Conservation (phyloP, 257 asterid genomes). For the Gentiana straminea region DNA sequence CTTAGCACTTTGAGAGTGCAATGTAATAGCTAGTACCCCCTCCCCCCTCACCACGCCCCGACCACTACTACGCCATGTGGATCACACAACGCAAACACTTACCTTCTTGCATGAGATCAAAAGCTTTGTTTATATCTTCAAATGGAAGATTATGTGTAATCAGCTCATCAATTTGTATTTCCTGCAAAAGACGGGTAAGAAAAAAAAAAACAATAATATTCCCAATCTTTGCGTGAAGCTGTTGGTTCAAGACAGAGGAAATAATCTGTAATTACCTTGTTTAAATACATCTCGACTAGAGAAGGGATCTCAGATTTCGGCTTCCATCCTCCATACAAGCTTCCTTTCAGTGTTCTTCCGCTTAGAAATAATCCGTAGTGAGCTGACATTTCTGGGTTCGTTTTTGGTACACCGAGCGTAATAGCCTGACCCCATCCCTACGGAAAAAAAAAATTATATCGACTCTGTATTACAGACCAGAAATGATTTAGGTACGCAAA, state of each 20-base stretch:
- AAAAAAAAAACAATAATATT: background rate
- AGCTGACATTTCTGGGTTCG: conserved; percentile 60
- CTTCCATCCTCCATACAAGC: conserved; percentile 93
- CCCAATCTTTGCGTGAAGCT: background rate
- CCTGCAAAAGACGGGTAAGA: conserved; percentile 27
- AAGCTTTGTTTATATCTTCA: conserved; percentile 17
- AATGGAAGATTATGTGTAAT: conserved; percentile 58
- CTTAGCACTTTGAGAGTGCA: too few species aligned
- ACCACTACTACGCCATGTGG: conserved; percentile 43
- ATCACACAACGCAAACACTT: conserved; percentile 91
- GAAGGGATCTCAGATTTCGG: conserved; percentile 91
- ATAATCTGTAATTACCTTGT: conserved; percentile 29
- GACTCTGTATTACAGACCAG: background rate
- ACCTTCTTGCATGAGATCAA: conserved; percentile 57
- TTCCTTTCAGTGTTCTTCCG: conserved; percentile 79
- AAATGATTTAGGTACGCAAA: background rate
- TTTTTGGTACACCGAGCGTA: conserved; percentile 91
- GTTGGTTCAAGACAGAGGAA: background rate
- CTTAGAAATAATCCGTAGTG: conserved; percentile 71
- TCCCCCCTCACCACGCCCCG: too few species aligned
- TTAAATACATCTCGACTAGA: conserved; percentile 70
- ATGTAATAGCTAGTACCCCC: too few species aligned
- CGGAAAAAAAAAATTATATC: conserved; percentile 1
- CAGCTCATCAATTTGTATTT: conserved; percentile 62
- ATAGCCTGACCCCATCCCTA: conserved; percentile 97